phyloP scores from a whole-genome alignment of 129 eudicot genomes.

The Saposhnikovia divaricata region DNA sequence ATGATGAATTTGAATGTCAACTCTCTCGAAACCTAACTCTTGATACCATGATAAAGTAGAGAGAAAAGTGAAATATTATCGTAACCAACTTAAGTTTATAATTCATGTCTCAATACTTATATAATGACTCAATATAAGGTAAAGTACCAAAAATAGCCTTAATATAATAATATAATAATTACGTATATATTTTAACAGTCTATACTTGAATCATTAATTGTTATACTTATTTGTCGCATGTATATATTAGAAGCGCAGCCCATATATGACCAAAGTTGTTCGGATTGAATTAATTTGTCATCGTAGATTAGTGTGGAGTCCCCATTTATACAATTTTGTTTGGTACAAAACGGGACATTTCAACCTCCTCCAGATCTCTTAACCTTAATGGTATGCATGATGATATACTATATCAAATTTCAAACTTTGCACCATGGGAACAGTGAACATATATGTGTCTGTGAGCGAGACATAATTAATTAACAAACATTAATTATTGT shows the following conservation, averaged over 20 bases:
- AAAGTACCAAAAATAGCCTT: no score
- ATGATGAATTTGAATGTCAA: no score
- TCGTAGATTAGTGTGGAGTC: not conserved
- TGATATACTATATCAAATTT: not conserved
- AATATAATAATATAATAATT: no score
- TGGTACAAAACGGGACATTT: slow-evolving; percentile 9
- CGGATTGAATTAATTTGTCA: not conserved
- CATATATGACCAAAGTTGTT: not conserved
- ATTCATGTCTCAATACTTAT: no score
- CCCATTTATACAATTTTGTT: not conserved
- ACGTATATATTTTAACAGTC: no score
- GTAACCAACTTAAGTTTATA: no score
- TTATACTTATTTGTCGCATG: no score
- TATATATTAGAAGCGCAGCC: not conserved
- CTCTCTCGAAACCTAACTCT: no score
- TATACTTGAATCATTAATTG: no score
- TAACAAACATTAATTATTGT: not conserved
- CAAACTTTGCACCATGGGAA: not conserved
- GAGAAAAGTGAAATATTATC: no score
- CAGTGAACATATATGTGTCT: not conserved
- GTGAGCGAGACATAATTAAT: not conserved
- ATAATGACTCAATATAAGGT: no score
- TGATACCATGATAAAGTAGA: no score
- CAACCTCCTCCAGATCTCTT: not conserved
- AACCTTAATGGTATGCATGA: slow-evolving; percentile 12